phyloP scores from a whole-genome alignment of 2,329 filamentous ascomycete species.

The Periconia sp. region DNA sequence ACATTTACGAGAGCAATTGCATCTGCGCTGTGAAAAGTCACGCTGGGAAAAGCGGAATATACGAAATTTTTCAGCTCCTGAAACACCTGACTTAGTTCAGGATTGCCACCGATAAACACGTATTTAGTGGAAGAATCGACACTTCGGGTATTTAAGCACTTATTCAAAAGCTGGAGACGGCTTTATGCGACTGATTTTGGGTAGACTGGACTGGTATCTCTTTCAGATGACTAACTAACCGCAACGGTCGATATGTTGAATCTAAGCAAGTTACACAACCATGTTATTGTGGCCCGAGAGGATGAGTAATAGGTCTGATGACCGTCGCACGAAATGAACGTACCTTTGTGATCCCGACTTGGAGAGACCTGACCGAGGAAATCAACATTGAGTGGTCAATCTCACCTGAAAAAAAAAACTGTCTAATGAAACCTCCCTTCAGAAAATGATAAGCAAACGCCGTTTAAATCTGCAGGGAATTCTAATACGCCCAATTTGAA shows the following conservation, averaged over 20 bases:
- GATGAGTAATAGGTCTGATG: neutral
- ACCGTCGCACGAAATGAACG: neutral
- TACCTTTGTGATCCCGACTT: neutral
- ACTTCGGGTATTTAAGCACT: neutral
- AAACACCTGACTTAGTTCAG: neutral
- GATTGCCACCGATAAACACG: too few relatives aligned
- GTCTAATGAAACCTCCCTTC: too few relatives aligned
- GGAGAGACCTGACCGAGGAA: too few relatives aligned
- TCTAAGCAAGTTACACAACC: neutral
- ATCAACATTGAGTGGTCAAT: too few relatives aligned
- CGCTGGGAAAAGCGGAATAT: too few relatives aligned
- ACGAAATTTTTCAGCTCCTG: neutral
- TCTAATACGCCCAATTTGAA: too few relatives aligned
- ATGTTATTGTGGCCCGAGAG: neutral
- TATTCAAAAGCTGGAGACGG: neutral
- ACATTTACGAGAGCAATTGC: too few relatives aligned
- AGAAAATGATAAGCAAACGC: too few relatives aligned
- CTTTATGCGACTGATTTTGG: neutral
- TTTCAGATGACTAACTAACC: neutral
- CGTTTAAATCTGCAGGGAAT: too few relatives aligned
- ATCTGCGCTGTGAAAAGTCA: too few relatives aligned
- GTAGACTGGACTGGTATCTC: neutral
- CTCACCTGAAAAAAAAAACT: too few relatives aligned
- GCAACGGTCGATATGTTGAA: neutral
- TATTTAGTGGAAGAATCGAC: neutral